Conservation (phyloP, 106 monocot genomes). For the Allium cepa region DNA sequence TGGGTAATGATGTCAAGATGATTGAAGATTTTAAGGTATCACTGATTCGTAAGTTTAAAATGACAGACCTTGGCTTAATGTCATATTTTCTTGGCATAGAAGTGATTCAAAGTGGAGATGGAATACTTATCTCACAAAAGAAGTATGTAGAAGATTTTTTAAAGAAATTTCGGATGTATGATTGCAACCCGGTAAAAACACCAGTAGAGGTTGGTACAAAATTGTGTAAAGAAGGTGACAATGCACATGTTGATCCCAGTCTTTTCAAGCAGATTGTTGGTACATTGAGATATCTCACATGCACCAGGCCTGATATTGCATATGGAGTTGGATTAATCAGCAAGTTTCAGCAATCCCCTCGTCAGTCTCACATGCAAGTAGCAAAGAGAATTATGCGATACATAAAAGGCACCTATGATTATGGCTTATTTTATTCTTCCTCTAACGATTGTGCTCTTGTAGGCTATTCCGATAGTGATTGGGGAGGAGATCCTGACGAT, state of each 20-base stretch:
- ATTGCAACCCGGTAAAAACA: not conserved
- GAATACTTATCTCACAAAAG: conserved; percentile 2
- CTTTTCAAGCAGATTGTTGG: not conserved
- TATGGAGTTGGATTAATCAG: conserved; percentile 2
- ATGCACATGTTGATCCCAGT: not conserved
- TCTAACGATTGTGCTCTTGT: not conserved
- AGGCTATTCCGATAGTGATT: conserved; percentile 1
- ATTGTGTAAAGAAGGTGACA: not conserved
- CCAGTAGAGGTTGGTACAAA: not conserved
- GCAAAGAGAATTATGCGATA: not conserved
- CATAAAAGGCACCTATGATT: not conserved
- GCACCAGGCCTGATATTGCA: not conserved
- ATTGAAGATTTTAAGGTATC: not conserved
- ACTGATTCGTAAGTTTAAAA: conserved; percentile 1
- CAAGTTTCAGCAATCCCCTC: not conserved
- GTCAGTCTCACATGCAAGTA: not conserved
- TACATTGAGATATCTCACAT: conserved; percentile 2
- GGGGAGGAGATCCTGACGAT: not conserved
- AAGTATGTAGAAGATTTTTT: conserved; percentile 1
- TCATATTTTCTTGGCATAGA: not conserved
- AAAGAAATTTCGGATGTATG: not conserved
- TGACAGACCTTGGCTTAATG: conserved; percentile 7
- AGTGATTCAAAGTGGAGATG: not conserved
- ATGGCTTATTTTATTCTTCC: not conserved
- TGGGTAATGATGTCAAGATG: not conserved